Evolutionary conservation across 1,284 basidiomycete genomes (phyloP).

Genomic region (Ceratorhiza oryzae-sativae): DNA sequence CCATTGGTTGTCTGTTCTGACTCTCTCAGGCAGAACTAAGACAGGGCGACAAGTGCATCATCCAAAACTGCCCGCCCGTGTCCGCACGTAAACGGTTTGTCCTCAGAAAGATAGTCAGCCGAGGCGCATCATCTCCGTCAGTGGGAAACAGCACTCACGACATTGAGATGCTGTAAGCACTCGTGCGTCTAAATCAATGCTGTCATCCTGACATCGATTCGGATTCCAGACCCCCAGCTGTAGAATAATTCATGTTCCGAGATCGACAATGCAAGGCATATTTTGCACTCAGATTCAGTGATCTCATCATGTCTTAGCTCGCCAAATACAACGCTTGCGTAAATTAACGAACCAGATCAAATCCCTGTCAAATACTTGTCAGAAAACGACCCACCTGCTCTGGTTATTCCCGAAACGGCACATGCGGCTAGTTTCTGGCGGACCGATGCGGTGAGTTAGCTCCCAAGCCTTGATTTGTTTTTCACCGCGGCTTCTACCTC

Average conservation of each 20-base stretch:
- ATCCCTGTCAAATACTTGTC: not conserved
- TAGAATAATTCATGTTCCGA: no score
- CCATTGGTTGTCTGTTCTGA: not conserved
- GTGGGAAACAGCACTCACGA: not conserved
- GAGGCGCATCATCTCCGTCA: slow-evolving; percentile 45
- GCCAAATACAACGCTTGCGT: no score
- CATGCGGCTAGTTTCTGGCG: slow-evolving; percentile 1
- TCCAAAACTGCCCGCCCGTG: slow-evolving; percentile 78
- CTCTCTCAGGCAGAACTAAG: slow-evolving; percentile 60
- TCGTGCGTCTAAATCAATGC: no score
- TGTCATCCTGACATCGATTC: not conserved
- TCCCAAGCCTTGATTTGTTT: not conserved
- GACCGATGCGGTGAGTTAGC: slow-evolving; percentile 1
- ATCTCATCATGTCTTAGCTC: not conserved
- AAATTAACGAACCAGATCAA: no score
- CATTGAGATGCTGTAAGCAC: not conserved
- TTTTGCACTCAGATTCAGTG: no score
- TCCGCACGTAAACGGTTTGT: slow-evolving; percentile 77
- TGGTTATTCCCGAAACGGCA: not conserved
- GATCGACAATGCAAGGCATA: no score
- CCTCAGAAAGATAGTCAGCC: slow-evolving; percentile 68
- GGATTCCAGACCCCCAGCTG: no score
- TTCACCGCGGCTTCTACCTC: not conserved
- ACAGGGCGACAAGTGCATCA: slow-evolving; percentile 70
- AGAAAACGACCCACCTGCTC: not conserved